phyloP scores from a whole-genome alignment of 768 basidiomycete species.

The Psilocybe subaeruginosa region DNA sequence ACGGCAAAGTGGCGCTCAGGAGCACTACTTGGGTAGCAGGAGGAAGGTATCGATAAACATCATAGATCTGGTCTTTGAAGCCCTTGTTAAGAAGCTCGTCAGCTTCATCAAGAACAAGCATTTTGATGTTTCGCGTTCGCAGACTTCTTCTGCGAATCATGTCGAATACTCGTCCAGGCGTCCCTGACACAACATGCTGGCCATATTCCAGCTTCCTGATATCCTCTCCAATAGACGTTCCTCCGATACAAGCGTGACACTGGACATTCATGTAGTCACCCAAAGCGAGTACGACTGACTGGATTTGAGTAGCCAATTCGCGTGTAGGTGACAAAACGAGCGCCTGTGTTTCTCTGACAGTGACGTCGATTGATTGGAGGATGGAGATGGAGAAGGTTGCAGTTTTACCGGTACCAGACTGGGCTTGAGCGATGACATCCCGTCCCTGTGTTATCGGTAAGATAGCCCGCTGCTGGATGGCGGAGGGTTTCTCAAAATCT shows the following conservation, averaged over 20 bases:
- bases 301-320: slow-evolving; percentile 98
- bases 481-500: slow-evolving; percentile 98
- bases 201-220: slow-evolving; percentile 97
- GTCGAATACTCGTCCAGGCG: slow-evolving; percentile 97
- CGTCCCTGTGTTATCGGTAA: slow-evolving; percentile 93
- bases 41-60: slow-evolving; percentile 96
- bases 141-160: slow-evolving; percentile 96
- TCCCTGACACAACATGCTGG: slow-evolving; percentile 96
- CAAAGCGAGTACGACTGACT: slow-evolving; percentile 93
- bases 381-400: slow-evolving; percentile 98
- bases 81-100: slow-evolving; percentile 97
- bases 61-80: slow-evolving; percentile 99
- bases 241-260: slow-evolving; percentile 98
- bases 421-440: slow-evolving; percentile 98
- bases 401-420: slow-evolving; percentile 99
- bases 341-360: slow-evolving; percentile 93
- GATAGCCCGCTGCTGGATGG: slow-evolving; percentile 98
- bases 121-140: slow-evolving; percentile 96
- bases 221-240: slow-evolving; percentile 96
- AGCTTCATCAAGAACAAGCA: slow-evolving; percentile 93
- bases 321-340: slow-evolving; percentile 98
- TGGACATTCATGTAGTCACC: slow-evolving; percentile 99
- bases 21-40: slow-evolving; percentile 97
- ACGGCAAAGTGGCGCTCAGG: slow-evolving; percentile 93
- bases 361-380: slow-evolving; percentile 96